phyloP scores from a whole-genome alignment of 805 yeast species.

The Schwanniomyces sp. region DNA sequence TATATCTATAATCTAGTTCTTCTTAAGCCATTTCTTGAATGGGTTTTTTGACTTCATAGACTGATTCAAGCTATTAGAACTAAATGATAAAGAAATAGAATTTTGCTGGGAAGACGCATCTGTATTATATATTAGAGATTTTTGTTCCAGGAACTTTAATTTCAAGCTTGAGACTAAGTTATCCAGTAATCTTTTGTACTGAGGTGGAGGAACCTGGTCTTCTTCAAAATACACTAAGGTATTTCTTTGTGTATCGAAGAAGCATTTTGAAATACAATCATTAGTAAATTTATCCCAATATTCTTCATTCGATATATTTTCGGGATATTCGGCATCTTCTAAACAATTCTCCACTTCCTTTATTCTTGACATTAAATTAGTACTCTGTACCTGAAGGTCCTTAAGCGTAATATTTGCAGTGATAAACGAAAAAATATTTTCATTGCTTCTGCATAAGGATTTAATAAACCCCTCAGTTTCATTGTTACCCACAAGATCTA shows the following conservation, averaged over 20 bases:
- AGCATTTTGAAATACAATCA: constrained; percentile 28
- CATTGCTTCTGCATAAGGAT: constrained; percentile 30
- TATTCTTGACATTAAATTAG: constrained; percentile 30
- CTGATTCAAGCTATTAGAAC: constrained; percentile 23
- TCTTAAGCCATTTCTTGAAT: constrained; percentile 40
- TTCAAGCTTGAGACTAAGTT: constrained; percentile 31
- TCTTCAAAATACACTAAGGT: constrained; percentile 30
- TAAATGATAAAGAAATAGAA: constrained; percentile 15
- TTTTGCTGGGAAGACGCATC: constrained; percentile 1
- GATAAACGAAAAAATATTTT: constrained; percentile 38
- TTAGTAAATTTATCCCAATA: constrained; percentile 38
- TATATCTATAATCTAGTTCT: constrained; percentile 5
- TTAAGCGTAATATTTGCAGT: constrained; percentile 41
- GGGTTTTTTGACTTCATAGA: constrained; percentile 32
- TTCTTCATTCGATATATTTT: constrained; percentile 20
- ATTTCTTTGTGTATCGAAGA: constrained; percentile 31
- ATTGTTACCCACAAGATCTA: constrained; percentile 32
- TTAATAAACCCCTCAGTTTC: constrained; percentile 62
- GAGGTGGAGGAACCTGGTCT: constrained; percentile 17
- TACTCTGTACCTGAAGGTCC: constrained; percentile 43
- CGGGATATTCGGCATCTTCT: constrained; percentile 33
- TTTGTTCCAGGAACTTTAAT: constrained; percentile 26
- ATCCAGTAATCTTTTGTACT: constrained; percentile 29
- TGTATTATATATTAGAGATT: constrained; percentile 5
- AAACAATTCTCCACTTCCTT: constrained; percentile 27